These are phyloP conservation scores for Pleurotus platypus DNA, from an alignment of 768 basidiomycete species.

Conservation along the genomic window DNA sequence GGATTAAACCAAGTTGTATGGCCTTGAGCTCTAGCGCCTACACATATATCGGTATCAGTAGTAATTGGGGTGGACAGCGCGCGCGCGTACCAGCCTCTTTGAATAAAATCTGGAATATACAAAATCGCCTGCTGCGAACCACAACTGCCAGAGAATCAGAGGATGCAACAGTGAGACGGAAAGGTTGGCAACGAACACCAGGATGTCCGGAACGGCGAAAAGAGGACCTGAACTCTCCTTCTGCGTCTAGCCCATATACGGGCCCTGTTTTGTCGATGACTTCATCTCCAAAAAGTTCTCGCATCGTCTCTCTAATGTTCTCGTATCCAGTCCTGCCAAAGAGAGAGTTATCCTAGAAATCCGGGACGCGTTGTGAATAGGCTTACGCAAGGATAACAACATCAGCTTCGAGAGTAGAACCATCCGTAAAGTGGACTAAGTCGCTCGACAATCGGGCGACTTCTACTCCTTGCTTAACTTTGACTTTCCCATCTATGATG, in stretches of 20 bases:
- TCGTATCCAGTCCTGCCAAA: slow-evolving; percentile 23
- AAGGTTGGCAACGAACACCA: slow-evolving; percentile 23
- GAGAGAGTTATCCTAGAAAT: background rate
- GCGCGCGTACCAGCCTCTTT: slow-evolving; percentile 30
- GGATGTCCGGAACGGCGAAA: slow-evolving; percentile 40
- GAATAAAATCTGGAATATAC: slow-evolving; percentile 25
- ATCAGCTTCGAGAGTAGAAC: slow-evolving; percentile 35
- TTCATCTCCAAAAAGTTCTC: slow-evolving; percentile 30
- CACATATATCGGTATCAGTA: background rate
- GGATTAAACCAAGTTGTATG: background rate
- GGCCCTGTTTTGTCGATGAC: slow-evolving; percentile 23
- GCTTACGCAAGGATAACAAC: slow-evolving; percentile 42
- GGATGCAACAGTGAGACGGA: background rate
- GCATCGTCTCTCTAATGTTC: slow-evolving; percentile 24
- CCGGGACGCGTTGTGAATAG: background rate
- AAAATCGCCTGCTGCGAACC: slow-evolving; percentile 37
- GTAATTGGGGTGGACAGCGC: background rate
- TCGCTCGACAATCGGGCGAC: slow-evolving; percentile 29
- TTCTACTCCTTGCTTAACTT: slow-evolving; percentile 51
- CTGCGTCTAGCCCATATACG: slow-evolving; percentile 37
- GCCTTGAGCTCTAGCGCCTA: background rate
- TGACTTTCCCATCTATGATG: slow-evolving; percentile 52
- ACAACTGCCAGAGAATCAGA: slow-evolving; percentile 23
- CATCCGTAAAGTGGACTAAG: slow-evolving; percentile 34
- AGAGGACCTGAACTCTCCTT: slow-evolving; percentile 32